Percentiles rank a stretch among this genome's conserved stretches.
phyloP scores from a whole-genome alignment of 495 filamentous ascomycete species.

The Collariella sp. region DNA sequence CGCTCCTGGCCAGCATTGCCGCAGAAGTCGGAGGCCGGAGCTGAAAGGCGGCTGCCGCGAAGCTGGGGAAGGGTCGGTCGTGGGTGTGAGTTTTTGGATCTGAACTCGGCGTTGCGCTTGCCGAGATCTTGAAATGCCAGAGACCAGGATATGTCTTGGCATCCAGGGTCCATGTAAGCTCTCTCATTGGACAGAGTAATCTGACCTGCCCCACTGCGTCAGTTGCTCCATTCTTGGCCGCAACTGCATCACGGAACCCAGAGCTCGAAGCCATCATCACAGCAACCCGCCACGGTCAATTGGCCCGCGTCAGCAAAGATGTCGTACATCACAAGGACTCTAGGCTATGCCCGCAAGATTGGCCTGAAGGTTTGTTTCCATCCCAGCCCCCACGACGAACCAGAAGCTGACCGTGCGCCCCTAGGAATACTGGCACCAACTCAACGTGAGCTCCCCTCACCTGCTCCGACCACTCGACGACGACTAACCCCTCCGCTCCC shows the following conservation, averaged over 20 bases:
- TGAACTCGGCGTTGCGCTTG: conserved; percentile 3
- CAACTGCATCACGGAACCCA: neutral
- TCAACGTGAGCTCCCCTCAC: conserved; percentile 59
- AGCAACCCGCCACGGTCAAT: conserved; percentile 19
- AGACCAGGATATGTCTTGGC: conserved; percentile 5
- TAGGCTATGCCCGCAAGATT: conserved; percentile 77
- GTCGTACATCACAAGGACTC: conserved; percentile 83
- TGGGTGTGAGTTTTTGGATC: neutral
- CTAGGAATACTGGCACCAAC: conserved; percentile 82
- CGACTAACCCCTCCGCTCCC: conserved; percentile 20
- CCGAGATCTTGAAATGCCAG: conserved; percentile 7
- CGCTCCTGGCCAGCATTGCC: conserved; percentile 31
- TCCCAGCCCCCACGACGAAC: neutral
- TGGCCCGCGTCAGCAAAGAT: conserved; percentile 49
- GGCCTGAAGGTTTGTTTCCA: conserved; percentile 61
- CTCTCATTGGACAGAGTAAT: conserved; percentile 18
- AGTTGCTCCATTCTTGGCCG: conserved; percentile 7
- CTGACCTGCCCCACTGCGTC: conserved; percentile 18
- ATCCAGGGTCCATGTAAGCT: neutral
- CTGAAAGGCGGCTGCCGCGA: neutral
- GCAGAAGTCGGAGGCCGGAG: conserved; percentile 4
- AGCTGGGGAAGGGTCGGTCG: conserved; percentile 5
- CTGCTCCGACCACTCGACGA: neutral
- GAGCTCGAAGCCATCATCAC: conserved; percentile 12
- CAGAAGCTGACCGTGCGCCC: conserved; percentile 18